These are phyloP conservation scores for Amaranthus palmeri DNA, from an alignment of 148 eudicot genomes.

Conservation along the genomic window DNA sequence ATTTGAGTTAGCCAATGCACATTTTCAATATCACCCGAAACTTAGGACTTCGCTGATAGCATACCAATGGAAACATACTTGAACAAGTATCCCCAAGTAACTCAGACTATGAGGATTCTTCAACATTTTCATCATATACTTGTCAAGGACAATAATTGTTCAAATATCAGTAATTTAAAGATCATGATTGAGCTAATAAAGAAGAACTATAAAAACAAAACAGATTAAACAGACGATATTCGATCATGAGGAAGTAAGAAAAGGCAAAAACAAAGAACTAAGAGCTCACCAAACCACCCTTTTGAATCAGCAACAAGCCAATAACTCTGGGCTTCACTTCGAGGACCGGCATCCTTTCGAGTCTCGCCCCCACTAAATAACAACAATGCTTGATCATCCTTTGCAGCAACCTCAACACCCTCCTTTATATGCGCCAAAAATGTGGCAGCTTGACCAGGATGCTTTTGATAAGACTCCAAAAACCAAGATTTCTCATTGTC, in stretches of 20 bases:
- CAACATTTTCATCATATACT: neutral
- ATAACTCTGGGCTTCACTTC: slow-evolving; percentile 98
- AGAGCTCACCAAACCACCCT: slow-evolving; percentile 85
- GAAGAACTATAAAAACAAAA: too few species aligned
- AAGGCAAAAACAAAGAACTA: slow-evolving; percentile 8
- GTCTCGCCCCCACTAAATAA: slow-evolving; percentile 99
- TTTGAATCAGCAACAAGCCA: slow-evolving; percentile 93
- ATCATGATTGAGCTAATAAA: neutral
- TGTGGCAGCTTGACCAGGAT: slow-evolving; percentile 92
- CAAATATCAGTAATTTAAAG: neutral
- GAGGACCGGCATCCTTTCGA: slow-evolving; percentile 91
- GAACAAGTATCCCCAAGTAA: neutral
- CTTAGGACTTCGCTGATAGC: neutral
- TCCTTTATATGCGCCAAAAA: slow-evolving; percentile 72
- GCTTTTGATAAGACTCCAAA: slow-evolving; percentile 86
- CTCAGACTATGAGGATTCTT: neutral
- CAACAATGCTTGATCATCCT: slow-evolving; percentile 66
- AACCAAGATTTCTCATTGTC: slow-evolving; percentile 88
- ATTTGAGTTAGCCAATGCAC: neutral
- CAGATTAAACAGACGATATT: neutral
- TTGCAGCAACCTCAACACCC: slow-evolving; percentile 65
- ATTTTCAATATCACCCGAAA: neutral
- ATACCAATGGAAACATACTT: neutral
- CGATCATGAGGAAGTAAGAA: neutral
- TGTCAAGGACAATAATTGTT: neutral